Base-by-base conservation (phyloP, 148 eudicot species). In the Hydrangea macrophylla region DNA sequence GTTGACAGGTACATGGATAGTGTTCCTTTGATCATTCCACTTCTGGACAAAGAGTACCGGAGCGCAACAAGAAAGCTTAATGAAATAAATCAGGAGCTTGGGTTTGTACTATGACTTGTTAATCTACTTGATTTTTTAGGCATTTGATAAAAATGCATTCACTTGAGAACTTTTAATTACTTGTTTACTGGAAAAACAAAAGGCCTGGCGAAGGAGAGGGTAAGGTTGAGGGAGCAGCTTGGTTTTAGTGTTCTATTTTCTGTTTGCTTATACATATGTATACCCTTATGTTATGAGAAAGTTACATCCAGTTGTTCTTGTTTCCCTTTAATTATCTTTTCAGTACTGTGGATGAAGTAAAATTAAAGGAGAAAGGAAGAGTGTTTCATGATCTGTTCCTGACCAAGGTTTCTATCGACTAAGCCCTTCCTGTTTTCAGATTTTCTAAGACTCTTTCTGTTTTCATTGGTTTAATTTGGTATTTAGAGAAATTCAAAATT, bases 321-420 rank as follows among this genome's bases (percentile, higher is more conserved):
- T 7, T 48, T n/a, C n/a, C n/a, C n/a, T n/a, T n/a, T n/a, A n/a
- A n/a, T n/a, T n/a, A n/a, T 81, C 56, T 58, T 56, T 63, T 69
- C 89, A 93, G 98, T 77, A 78, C 88, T 66, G 76, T 90, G 82
- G 90, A 88, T 82, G 94, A 80, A 82, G 70, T 77, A 37, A 93
- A 90, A 74, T 64, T 93, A 55, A 93, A 93, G 83, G 98, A 93
- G 89, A 93, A 90, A 76, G 98, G 92, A 85, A 83, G 98, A 80
- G 78, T 77, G 69, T 93, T 93, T 75, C 92, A 93, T 68, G 98
- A 88, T 80, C 82, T 84, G 60, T 93, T 93, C 73, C 86, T 93
- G 73, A 93, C 98, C 64, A 93, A 93, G 98, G 98, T 89, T 61
- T 48, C 22, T 33, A 51, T 40, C 22, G 35, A 17, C 1, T 63